Base-by-base conservation (phyloP, 306 rosid genomes). In the Prunus fruticosa region DNA sequence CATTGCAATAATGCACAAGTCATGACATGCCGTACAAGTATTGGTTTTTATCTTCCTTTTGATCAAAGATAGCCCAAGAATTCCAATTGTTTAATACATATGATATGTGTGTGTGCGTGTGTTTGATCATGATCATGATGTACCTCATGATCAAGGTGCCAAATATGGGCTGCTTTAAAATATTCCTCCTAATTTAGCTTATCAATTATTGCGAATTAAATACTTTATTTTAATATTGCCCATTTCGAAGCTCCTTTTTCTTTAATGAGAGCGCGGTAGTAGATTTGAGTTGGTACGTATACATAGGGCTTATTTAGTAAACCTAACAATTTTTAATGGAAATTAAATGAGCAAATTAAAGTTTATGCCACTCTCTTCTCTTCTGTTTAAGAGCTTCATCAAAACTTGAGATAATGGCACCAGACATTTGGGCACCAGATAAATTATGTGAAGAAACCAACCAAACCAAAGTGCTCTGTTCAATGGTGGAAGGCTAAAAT, bases 1-100 rank as follows among this genome's bases (percentile, higher is more conserved):
- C 8, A n/a, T 14, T 27, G 11, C 62, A 74, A 47, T 3, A 47
- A 7, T 49, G 51, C 67, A 14, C 7, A 46, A 30, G 28, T 47
- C 20, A 7, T 49, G 69, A 13, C 64, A 76, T 53, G 16, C 64
- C 79, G 73, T 75, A 50, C 79, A 64, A 32, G 69, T 30, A 62
- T 30, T 49, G 10, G 15, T 10, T 47, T 52, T 10, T 54, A 19
- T 20, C 19, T 64, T 10, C 25, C 45, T 65, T 72, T n/a, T 56
- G 10, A 23, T 51, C 27, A 15, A 54, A 54, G 67, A 16, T 30
- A 2, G 50, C 46, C 68, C 67, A 11, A 28, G 2, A 76, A 73
- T 78, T 69, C 10, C 15, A 43, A 49, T 28, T 25, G 2, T 53
- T 61, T 73, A 23, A 61, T 60, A 20, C 22, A 49, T 14, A 54